A percentile compares a stretch with the other conserved stretches of the same genome.
phyloP scores from a whole-genome alignment of 2,329 filamentous ascomycete genomes.

The Elsinoe fawcettii region DNA sequence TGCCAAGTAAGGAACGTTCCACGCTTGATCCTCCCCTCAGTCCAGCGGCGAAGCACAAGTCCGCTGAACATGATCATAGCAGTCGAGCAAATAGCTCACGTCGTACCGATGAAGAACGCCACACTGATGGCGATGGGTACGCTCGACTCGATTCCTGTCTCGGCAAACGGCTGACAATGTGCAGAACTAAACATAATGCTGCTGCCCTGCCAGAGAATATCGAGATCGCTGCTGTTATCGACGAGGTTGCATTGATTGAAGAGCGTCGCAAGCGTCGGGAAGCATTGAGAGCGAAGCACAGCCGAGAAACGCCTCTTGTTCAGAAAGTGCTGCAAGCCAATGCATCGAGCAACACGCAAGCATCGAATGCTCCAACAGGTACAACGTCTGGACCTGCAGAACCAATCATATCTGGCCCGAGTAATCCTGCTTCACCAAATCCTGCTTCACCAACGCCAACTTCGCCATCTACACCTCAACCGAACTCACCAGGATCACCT shows the following conservation, averaged over 20 bases:
- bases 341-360: background rate
- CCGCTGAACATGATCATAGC: constrained; percentile 1
- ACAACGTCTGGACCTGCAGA: background rate
- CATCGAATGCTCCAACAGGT: background rate
- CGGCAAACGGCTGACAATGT: constrained; percentile 5
- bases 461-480: constrained; percentile 46
- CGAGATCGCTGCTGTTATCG: constrained; percentile 41
- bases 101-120: background rate
- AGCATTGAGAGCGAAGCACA: constrained; percentile 75
- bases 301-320: constrained; percentile 37
- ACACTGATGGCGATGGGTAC: constrained; percentile 14
- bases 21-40: background rate
- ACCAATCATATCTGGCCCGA: background rate
- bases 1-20: constrained; percentile 14
- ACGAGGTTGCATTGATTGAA: constrained; percentile 77
- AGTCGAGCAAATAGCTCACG: background rate
- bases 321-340: constrained; percentile 17
- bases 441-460: constrained; percentile 4
- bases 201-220: constrained; percentile 44
- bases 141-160: constrained; percentile 25
- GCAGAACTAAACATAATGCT: constrained; percentile 29
- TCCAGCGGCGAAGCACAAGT: constrained; percentile 4
- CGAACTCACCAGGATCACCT: constrained; percentile 29
- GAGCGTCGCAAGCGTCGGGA: constrained; percentile 76
- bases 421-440: background rate